Conservation (phyloP, 768 basidiomycete species). For the Serpula lacrymans region DNA sequence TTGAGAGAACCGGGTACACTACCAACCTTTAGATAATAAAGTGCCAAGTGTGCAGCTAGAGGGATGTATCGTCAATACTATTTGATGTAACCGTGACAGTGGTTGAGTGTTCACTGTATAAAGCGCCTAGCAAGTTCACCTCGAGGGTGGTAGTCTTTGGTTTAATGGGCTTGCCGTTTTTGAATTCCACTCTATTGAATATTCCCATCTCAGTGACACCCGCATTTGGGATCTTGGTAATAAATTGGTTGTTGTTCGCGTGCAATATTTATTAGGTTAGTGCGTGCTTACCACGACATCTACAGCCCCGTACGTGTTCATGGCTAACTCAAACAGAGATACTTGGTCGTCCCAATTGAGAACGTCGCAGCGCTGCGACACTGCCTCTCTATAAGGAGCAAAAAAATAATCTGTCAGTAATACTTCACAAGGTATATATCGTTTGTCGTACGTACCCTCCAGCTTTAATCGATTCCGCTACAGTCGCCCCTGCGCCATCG, state of each 20-base stretch:
- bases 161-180: conserved; percentile 39
- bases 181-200: conserved; percentile 8
- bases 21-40: conserved; percentile 45
- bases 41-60: conserved; percentile 47
- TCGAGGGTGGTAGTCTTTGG: conserved; percentile 44
- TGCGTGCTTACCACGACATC: conserved; percentile 49
- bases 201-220: conserved; percentile 38
- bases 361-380: conserved; percentile 46
- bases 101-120: conserved; percentile 39
- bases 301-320: conserved; percentile 43
- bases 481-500: conserved; percentile 37
- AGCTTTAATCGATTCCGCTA: conserved; percentile 34
- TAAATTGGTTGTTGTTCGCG: not conserved
- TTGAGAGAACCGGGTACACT: conserved; percentile 39
- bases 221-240: conserved; percentile 43
- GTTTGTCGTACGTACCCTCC: conserved; percentile 39
- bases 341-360: conserved; percentile 52
- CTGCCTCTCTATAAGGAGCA: conserved; percentile 45
- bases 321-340: conserved; percentile 47
- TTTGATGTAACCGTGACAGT: not conserved
- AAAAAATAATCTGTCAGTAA: not conserved
- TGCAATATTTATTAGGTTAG: not conserved
- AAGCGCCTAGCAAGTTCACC: conserved; percentile 45
- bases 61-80: not conserved
- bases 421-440: not conserved